These are phyloP conservation scores for Aspergillus sp. DNA, from an alignment of 2,329 filamentous ascomycete genomes.

Conservation along the genomic window DNA sequence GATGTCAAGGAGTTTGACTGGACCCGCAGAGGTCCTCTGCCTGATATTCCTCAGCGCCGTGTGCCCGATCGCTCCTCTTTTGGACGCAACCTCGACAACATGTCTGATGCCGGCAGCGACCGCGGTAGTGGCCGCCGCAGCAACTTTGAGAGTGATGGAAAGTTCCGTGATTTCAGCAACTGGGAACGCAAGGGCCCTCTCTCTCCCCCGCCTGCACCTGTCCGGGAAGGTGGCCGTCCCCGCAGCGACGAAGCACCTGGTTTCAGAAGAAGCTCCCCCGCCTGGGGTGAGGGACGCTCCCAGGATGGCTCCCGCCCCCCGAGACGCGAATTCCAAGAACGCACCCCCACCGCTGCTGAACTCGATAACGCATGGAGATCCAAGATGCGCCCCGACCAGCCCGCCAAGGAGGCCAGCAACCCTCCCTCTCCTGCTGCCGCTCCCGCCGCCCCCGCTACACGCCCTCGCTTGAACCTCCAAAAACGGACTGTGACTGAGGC, in stretches of 20 bases:
- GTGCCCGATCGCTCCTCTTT: conserved; percentile 58
- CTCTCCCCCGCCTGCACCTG: conserved; percentile 64
- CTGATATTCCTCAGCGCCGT: conserved; percentile 66
- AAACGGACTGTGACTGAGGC: conserved; percentile 90
- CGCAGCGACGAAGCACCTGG: conserved; percentile 62
- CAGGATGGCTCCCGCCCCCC: conserved; percentile 80
- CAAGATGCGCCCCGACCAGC: conserved; percentile 84
- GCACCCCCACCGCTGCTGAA: conserved; percentile 81
- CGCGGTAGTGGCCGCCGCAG: conserved; percentile 66
- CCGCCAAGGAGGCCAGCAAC: conserved; percentile 70
- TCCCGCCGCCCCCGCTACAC: conserved; percentile 58
- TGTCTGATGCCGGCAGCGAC: conserved; percentile 61
- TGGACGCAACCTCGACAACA: conserved; percentile 56
- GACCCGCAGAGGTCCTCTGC: conserved; percentile 88
- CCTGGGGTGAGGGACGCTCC: conserved; percentile 69
- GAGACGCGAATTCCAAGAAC: conserved; percentile 73
- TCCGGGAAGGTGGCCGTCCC: conserved; percentile 61
- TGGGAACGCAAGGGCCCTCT: conserved; percentile 96
- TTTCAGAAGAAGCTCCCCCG: conserved; percentile 68
- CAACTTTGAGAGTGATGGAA: conserved; percentile 71
- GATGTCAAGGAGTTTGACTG: conserved; percentile 87
- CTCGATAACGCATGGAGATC: conserved; percentile 90
- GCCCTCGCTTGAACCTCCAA: conserved; percentile 82
- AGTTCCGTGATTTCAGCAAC: conserved; percentile 76
- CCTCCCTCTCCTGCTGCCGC: conserved; percentile 73